Base-by-base conservation (phyloP, 2,329 filamentous ascomycete species). In the Apiospora aurea region DNA sequence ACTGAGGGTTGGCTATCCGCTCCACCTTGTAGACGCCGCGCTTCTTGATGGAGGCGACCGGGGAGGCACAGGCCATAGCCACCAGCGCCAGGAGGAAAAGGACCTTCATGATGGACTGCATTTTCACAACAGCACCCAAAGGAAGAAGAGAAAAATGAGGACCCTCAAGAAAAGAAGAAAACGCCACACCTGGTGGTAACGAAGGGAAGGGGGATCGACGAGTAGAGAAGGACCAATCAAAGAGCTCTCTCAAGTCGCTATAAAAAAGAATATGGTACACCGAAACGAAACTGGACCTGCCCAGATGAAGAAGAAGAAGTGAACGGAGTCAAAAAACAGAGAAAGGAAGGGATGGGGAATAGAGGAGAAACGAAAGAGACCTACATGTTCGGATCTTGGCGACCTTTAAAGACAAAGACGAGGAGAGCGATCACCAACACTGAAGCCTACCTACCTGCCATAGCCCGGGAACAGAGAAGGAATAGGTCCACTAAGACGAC, bases 1-100 rank as follows among this genome's bases (percentile, higher is more conserved):
- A 77, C 69, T 77, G 76, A n/a, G 78, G 79, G 67, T 80, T 80
- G 49, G 75, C 44, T 14, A 79, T 76, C 70, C 78, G 75, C 69
- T 80, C 78, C 51, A 80, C 78, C 69, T 80, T 80, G 74, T 76
- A 80, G 46, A 78, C 74, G 18, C 79, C 79, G 71, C 79, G 75
- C 75, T 80, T 80, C 69, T 79, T 76, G 67, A 80, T 73, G 24
- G 70, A 18, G 5, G 16, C 70, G 10, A 75, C 74, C 16, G 70
- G 71, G 11, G 75, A 75, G 49, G 78, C 77, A 34, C 75, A 75
- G 21, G 72, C 76, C 24, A 80, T 49, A 73, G 78, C 78, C 41
- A 79, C 13, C 16, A 80, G 75, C 69, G 76, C 76, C 51, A 76
- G 74, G 41, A 80, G 53, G 69, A 79, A 72, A 14, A 80, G 70